Evolutionary conservation across 768 basidiomycete species (phyloP).

Genomic region (Lactarius vividus): DNA sequence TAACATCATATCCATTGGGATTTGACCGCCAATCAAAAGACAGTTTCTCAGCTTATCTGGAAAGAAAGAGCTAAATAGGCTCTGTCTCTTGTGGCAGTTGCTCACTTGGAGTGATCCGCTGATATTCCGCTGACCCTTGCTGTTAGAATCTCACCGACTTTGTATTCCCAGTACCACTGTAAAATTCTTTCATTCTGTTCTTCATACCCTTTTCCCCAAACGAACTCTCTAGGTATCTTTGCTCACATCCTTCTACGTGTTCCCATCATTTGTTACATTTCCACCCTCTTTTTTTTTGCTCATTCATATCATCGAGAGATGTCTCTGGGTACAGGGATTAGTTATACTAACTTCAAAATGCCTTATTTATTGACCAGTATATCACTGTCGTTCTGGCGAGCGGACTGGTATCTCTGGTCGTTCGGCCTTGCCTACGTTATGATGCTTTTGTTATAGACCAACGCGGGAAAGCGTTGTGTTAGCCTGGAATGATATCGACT

Average conservation of each 20-base stretch:
- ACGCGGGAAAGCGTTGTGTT: background rate
- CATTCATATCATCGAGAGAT: slow-evolving; percentile 1
- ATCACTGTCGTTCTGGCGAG: slow-evolving; percentile 11
- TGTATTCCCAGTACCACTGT: slow-evolving; percentile 20
- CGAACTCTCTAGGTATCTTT: background rate
- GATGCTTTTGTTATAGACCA: slow-evolving; percentile 1
- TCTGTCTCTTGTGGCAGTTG: background rate
- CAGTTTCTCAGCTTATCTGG: slow-evolving; percentile 14
- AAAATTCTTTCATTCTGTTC: slow-evolving; percentile 6
- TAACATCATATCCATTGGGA: slow-evolving; percentile 79
- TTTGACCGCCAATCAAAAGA: slow-evolving; percentile 46
- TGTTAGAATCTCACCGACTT: background rate
- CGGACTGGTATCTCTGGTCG: slow-evolving; percentile 6
- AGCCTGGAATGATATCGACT: background rate
- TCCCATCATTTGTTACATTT: background rate
- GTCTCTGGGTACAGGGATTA: slow-evolving; percentile 1
- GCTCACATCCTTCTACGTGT: background rate
- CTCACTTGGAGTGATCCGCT: background rate
- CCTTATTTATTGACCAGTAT: slow-evolving; percentile 13
- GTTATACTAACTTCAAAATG: background rate
- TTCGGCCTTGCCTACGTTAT: background rate
- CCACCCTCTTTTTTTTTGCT: slow-evolving; percentile 2
- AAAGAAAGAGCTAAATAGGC: slow-evolving; percentile 8
- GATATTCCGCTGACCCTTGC: slow-evolving; percentile 1
- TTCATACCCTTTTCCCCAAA: background rate